These are phyloP conservation scores for Plasmodium billcollinsi DNA, from an alignment of 169 alveolate genomes.

Conservation along the genomic window DNA sequence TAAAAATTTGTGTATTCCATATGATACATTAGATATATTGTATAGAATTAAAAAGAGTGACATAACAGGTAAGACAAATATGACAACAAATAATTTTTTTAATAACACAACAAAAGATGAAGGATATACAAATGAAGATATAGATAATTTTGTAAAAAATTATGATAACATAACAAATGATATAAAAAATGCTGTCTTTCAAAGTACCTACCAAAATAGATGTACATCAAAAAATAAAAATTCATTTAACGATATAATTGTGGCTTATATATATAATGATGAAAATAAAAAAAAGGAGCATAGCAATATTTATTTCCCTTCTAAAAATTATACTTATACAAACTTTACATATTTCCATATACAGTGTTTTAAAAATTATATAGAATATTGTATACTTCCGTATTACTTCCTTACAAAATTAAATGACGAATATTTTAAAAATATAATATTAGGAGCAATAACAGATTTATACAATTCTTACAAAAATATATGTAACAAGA, in stretches of 20 bases:
- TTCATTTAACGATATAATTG: slow-evolving; percentile 30
- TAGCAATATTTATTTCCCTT: slow-evolving; percentile 41
- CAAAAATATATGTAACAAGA: slow-evolving; percentile 13
- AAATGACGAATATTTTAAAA: slow-evolving; percentile 39
- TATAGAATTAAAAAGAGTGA: slow-evolving; percentile 16
- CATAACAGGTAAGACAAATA: background rate
- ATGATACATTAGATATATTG: slow-evolving; percentile 33
- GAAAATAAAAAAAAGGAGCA: slow-evolving; percentile 17
- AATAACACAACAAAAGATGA: background rate
- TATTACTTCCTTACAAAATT: slow-evolving; percentile 64
- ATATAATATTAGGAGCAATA: slow-evolving; percentile 39
- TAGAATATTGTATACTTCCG: slow-evolving; percentile 51
- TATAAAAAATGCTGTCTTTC: background rate
- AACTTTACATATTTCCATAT: slow-evolving; percentile 66
- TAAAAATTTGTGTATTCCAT: slow-evolving; percentile 60
- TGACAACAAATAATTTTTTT: background rate
- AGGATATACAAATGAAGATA: slow-evolving; percentile 33
- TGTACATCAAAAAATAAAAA: slow-evolving; percentile 11
- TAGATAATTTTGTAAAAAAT: slow-evolving; percentile 15
- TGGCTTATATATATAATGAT: slow-evolving; percentile 41
- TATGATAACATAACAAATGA: slow-evolving; percentile 26
- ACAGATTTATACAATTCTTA: slow-evolving; percentile 39
- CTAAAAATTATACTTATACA: slow-evolving; percentile 49
- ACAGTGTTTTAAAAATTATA: slow-evolving; percentile 70
- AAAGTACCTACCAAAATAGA: slow-evolving; percentile 8